Percentiles rank a stretch among this genome's conserved stretches.
Conservation (phyloP, 1,139 yeast genomes). For the Candida glucosophila region DNA sequence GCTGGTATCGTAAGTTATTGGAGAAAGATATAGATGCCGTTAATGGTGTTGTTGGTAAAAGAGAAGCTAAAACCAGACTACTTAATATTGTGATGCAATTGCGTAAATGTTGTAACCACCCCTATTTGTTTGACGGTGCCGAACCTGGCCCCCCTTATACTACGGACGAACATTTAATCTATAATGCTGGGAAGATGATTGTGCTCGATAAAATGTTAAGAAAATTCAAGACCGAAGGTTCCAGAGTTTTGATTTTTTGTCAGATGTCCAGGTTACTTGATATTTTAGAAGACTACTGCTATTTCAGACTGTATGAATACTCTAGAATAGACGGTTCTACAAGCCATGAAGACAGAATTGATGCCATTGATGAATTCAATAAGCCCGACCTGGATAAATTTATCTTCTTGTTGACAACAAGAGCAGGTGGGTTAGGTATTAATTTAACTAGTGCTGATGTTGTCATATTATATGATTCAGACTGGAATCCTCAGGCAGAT, state of each 20-base stretch:
- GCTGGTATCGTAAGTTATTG: slow-evolving; percentile 81
- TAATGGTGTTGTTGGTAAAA: slow-evolving; percentile 80
- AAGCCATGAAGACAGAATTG: slow-evolving; percentile 84
- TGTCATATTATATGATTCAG: slow-evolving; percentile 86
- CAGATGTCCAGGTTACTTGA: slow-evolving; percentile 93
- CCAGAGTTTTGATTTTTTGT: slow-evolving; percentile 84
- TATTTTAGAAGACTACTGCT: slow-evolving; percentile 88
- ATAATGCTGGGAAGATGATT: slow-evolving; percentile 83
- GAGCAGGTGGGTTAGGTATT: slow-evolving; percentile 99
- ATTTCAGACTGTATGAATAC: slow-evolving; percentile 72
- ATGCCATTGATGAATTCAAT: slow-evolving; percentile 88
- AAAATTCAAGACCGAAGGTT: slow-evolving; percentile 68
- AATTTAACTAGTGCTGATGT: slow-evolving; percentile 89
- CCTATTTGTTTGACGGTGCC: slow-evolving; percentile 94
- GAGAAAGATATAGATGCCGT: slow-evolving; percentile 96
- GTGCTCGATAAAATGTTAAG: slow-evolving; percentile 76
- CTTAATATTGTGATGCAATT: slow-evolving; percentile 94
- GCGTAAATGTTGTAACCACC: slow-evolving; percentile 95
- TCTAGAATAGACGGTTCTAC: slow-evolving; percentile 96
- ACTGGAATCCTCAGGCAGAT: slow-evolving; percentile 99
- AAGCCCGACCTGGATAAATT: slow-evolving; percentile 77
- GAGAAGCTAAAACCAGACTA: slow-evolving; percentile 85
- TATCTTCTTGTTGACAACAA: slow-evolving; percentile 78
- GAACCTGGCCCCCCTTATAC: slow-evolving; percentile 99
- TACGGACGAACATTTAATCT: slow-evolving; percentile 88